These are phyloP conservation scores for Arabis alpina DNA, from an alignment of 345 rosid genomes.

Conservation along the genomic window DNA sequence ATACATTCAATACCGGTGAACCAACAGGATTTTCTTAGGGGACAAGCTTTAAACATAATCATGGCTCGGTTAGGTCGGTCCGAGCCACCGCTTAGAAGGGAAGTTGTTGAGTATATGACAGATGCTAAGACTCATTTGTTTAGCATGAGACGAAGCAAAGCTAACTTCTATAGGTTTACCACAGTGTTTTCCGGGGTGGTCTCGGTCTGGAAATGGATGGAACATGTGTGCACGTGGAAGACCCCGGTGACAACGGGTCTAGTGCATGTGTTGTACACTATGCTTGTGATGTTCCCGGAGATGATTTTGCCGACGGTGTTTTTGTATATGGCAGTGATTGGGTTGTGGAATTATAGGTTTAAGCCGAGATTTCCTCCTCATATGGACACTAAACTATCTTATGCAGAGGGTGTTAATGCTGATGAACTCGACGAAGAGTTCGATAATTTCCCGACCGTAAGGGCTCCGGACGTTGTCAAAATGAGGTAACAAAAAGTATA, in stretches of 20 bases:
- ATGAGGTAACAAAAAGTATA: slow-evolving; percentile 44
- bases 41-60: slow-evolving; percentile 41
- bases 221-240: slow-evolving; percentile 53
- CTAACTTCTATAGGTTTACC: slow-evolving; percentile 53
- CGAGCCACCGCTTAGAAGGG: slow-evolving; percentile 59
- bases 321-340: slow-evolving; percentile 48
- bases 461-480: slow-evolving; percentile 56
- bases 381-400: slow-evolving; percentile 77
- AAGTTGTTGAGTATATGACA: slow-evolving; percentile 59
- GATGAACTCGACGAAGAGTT: slow-evolving; percentile 97
- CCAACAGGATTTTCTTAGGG: slow-evolving; percentile 43
- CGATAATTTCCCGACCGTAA: slow-evolving; percentile 71
- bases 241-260: slow-evolving; percentile 48
- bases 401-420: slow-evolving; percentile 58
- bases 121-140: slow-evolving; percentile 41
- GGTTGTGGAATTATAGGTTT: slow-evolving; percentile 44
- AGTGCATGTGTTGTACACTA: slow-evolving; percentile 42
- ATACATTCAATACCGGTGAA: slow-evolving; percentile 44
- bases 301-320: slow-evolving; percentile 52
- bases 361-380: slow-evolving; percentile 75
- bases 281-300: slow-evolving; percentile 47
- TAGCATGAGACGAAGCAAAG: slow-evolving; percentile 64
- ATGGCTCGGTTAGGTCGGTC: slow-evolving; percentile 49
- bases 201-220: slow-evolving; percentile 52
- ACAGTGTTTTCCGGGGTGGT: slow-evolving; percentile 35